phyloP scores from a whole-genome alignment of 441 rosid genomes.

The Arabidopsis hybrid region DNA sequence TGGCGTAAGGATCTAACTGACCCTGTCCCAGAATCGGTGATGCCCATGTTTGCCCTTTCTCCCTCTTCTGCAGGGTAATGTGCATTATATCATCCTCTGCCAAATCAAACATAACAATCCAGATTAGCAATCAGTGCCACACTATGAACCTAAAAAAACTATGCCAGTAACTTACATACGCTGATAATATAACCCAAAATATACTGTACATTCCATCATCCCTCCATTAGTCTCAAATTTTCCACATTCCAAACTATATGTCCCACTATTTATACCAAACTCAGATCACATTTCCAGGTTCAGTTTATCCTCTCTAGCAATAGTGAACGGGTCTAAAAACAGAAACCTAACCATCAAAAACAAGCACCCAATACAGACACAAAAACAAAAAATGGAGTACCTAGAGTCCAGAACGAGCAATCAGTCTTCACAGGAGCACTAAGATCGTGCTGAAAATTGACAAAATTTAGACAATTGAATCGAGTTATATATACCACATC shows the following conservation, averaged over 20 bases:
- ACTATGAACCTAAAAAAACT: neutral
- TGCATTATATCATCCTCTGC: slow-evolving; percentile 94
- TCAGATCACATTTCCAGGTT: slow-evolving; percentile 6
- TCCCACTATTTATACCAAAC: neutral
- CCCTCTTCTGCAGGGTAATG: slow-evolving; percentile 89
- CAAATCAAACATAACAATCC: slow-evolving; percentile 17
- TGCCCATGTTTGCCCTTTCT: slow-evolving; percentile 92
- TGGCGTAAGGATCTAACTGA: slow-evolving; percentile 73
- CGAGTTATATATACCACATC: neutral
- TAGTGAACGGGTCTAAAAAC: too few relatives aligned
- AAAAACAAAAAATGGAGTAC: slow-evolving; percentile 28
- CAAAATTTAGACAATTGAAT: neutral
- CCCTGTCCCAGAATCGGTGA: slow-evolving; percentile 91
- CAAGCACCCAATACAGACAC: too few relatives aligned
- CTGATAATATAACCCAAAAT: slow-evolving; percentile 3
- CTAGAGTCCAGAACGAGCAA: slow-evolving; percentile 89
- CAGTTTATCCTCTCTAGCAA: slow-evolving; percentile 2
- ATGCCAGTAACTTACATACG: neutral
- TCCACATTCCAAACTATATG: neutral
- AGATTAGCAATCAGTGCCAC: neutral
- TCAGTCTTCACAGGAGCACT: slow-evolving; percentile 78
- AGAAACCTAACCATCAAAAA: too few relatives aligned
- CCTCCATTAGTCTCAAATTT: neutral
- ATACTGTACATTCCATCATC: neutral
- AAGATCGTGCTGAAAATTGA: slow-evolving; percentile 73